A percentile compares a stretch with the other conserved stretches of the same genome.
phyloP scores from a whole-genome alignment of 768 basidiomycete species.

The Lactarius hatsudake region DNA sequence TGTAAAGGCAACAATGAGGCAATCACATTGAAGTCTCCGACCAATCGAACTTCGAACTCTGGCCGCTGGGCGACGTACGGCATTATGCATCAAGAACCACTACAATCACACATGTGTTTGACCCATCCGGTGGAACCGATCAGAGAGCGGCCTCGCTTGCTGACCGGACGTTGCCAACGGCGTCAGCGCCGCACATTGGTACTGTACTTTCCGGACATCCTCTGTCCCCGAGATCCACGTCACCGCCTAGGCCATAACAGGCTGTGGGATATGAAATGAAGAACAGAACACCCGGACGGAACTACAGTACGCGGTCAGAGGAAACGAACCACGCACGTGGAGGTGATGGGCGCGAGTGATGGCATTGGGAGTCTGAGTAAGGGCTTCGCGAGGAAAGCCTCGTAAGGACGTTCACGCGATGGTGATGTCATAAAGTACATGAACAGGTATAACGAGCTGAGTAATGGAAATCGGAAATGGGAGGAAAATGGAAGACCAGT shows the following conservation, averaged over 20 bases:
- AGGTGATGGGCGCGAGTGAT: background rate
- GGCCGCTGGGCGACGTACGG: background rate
- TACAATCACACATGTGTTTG: background rate
- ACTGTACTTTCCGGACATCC: background rate
- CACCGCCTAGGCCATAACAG: background rate
- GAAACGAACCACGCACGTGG: background rate
- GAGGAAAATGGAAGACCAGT: background rate
- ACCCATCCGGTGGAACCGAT: background rate
- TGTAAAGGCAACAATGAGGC: background rate
- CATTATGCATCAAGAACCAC: background rate
- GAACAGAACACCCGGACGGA: background rate
- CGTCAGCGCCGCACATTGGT: background rate
- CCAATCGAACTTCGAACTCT: background rate
- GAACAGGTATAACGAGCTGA: background rate
- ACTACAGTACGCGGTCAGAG: background rate
- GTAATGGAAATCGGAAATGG: background rate
- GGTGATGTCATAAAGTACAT: background rate
- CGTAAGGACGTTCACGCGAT: background rate
- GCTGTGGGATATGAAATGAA: background rate
- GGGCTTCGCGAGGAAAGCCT: background rate
- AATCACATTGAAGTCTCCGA: background rate
- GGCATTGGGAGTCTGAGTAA: no score
- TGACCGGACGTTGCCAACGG: background rate
- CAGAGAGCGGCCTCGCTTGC: background rate
- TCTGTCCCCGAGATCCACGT: background rate